Evolutionary conservation across 306 rosid genomes (phyloP).

Genomic region (Albizia julibrissin): DNA sequence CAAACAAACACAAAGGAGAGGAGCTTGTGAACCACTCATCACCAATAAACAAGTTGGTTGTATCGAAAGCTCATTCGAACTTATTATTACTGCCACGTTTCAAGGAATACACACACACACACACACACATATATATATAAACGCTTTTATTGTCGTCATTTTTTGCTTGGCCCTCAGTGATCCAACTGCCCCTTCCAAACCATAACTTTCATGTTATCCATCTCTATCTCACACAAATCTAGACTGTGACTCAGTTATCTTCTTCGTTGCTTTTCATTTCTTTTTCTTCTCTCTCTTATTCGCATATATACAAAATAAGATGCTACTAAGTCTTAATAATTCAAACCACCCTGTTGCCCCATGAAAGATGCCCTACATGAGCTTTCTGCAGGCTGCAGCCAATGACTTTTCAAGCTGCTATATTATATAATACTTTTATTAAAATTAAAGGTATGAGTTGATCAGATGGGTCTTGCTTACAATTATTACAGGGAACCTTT

Average conservation of each 20-base stretch:
- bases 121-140: not conserved
- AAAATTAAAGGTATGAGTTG: not conserved
- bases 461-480: not conserved
- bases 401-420: not conserved
- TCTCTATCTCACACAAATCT: conserved; percentile 8
- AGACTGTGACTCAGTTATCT: conserved; percentile 21
- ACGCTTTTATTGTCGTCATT: not conserved
- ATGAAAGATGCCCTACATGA: conserved; percentile 25
- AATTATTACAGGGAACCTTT: not conserved
- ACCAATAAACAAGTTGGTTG: conserved; percentile 22
- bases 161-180: conserved; percentile 33
- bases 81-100: not conserved
- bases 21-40: conserved; percentile 50
- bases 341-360: not conserved
- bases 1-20: conserved; percentile 20
- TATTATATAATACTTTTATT: not conserved
- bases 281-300: not conserved
- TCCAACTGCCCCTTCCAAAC: conserved; percentile 9
- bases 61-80: conserved; percentile 19
- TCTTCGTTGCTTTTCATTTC: not conserved
- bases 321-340: conserved; percentile 11
- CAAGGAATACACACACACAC: not conserved
- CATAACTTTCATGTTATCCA: conserved; percentile 16
- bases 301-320: conserved; percentile 8
- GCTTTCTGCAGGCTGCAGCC: not conserved